phyloP scores from a whole-genome alignment of 345 rosid species.

The Gossypium australe region DNA sequence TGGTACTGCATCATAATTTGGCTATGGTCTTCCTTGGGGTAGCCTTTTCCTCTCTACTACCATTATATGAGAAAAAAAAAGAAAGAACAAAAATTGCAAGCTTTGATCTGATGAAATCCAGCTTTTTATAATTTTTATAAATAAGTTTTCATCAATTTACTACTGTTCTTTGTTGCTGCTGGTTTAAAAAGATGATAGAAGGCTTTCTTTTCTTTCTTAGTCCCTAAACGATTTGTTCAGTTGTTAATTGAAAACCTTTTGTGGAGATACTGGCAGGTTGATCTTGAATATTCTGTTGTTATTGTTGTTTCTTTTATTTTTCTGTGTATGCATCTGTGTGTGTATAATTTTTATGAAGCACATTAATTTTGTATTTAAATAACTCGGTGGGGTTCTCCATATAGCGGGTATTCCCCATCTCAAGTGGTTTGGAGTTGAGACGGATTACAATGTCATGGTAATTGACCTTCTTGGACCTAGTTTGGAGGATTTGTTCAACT shows the following conservation, averaged over 20 bases:
- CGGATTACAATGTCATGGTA: conserved; percentile 77
- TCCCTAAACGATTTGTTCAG: background rate
- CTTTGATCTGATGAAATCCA: background rate
- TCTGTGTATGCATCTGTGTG: too few relatives aligned
- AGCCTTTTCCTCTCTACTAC: background rate
- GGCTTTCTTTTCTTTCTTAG: background rate
- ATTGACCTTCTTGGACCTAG: conserved; percentile 89
- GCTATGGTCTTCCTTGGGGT: background rate
- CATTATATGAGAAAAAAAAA: background rate
- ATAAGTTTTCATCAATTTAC: background rate
- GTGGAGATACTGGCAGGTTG: background rate
- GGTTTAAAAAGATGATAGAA: background rate
- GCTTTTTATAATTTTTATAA: background rate
- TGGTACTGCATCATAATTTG: background rate
- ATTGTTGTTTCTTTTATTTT: background rate
- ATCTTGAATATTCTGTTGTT: background rate
- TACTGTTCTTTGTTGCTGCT: background rate
- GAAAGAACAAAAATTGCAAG: background rate
- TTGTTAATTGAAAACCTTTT: background rate
- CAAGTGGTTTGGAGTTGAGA: conserved; percentile 84
- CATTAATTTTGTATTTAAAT: background rate
- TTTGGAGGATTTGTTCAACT: conserved; percentile 80
- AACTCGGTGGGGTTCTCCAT: conserved; percentile 11
- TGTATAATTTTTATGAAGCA: background rate
- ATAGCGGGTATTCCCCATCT: conserved; percentile 81